Base-by-base conservation (phyloP, 352 stramenopile species). In the Pythium plurisporium region DNA sequence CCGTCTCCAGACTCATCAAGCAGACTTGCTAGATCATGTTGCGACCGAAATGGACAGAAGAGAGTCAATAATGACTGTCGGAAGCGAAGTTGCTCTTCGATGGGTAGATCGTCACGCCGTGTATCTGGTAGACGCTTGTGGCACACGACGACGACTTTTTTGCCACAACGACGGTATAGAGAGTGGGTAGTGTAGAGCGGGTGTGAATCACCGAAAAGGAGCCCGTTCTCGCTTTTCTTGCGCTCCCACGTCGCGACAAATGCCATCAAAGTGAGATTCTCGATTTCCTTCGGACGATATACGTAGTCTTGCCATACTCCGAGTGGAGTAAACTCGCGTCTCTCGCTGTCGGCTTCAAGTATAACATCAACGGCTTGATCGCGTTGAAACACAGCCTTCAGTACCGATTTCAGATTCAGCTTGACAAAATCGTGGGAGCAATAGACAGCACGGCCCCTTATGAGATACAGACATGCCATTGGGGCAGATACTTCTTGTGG, bases 401-500 rank as follows among this genome's bases (percentile, higher is more conserved):
- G 10, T 5, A 55, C 46, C 19, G 46, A 42, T 9, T 40, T 42
- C 5, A 54, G 2, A 29, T 54, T 4, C 12, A 54, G 46, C 15
- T 42, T 40, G 3, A 42, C 25, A 37, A 51, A 60, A 2, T 36
- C n/a, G 43, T 60, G 53, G 17, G 41, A 60, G 2, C 23, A 26
- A 29, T 53, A 60, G 2, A 53, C 19, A 3, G 26, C 29, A 4
- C 5, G 6, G 3, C 42, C 31, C 15, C 25, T 7, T 0, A 53
- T 22, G 2, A 60, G 30, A 25, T 53, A 53, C 2, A 51, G 22
- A 17, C 26, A 29, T 1, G 40, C 38, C 26, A 59, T 33, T 43
- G 51, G 51, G 6, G 40, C 51, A 5, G 38, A 30, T 5, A 59
- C 29, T 43, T 59, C 40, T 29, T 59, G 38, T 3, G 51, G 51